Percentiles rank a stretch among this genome's conserved stretches.
Evolutionary conservation across 352 stramenopile species (phyloP).

Genomic region (Phytophthora kernoviae): DNA sequence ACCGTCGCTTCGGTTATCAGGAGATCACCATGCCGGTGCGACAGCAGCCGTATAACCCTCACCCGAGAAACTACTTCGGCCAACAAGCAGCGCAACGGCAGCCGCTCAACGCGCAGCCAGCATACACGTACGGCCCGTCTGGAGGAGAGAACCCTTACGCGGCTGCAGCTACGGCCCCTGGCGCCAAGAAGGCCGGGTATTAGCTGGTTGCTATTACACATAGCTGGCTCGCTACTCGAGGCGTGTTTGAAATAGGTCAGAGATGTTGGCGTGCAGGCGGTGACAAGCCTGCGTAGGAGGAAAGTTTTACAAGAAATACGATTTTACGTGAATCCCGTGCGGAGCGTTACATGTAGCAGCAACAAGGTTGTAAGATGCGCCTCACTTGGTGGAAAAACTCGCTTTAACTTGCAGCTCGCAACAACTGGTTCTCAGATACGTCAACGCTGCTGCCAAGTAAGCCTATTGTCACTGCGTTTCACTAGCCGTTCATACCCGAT

Average conservation of each 20-base stretch:
- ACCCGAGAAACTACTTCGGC: slow-evolving; percentile 80
- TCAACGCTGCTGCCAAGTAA: too few species aligned
- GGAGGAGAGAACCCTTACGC: slow-evolving; percentile 40
- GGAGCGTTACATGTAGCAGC: too few species aligned
- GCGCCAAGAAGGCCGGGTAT: slow-evolving; percentile 24
- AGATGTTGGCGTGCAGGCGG: slow-evolving; percentile 14
- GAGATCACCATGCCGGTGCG: slow-evolving; percentile 87
- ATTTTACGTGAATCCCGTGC: not conserved
- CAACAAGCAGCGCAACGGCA: slow-evolving; percentile 38
- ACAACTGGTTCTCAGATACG: too few species aligned
- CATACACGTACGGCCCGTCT: slow-evolving; percentile 35
- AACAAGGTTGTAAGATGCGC: too few species aligned
- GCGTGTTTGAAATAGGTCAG: slow-evolving; percentile 34
- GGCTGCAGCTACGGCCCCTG: slow-evolving; percentile 27
- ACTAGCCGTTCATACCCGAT: not conserved
- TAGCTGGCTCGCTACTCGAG: not conserved
- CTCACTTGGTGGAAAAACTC: too few species aligned
- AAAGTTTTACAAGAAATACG: slow-evolving; percentile 2
- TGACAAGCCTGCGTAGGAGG: not conserved
- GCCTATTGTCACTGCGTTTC: too few species aligned
- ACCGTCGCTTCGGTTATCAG: slow-evolving; percentile 75
- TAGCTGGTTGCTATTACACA: slow-evolving; percentile 7
- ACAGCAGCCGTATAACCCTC: slow-evolving; percentile 78
- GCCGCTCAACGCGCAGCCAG: slow-evolving; percentile 45
- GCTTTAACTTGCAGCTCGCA: too few species aligned